Evolutionary conservation across 169 alveolate genomes (phyloP).

Genomic region (Plasmodium ovale): DNA sequence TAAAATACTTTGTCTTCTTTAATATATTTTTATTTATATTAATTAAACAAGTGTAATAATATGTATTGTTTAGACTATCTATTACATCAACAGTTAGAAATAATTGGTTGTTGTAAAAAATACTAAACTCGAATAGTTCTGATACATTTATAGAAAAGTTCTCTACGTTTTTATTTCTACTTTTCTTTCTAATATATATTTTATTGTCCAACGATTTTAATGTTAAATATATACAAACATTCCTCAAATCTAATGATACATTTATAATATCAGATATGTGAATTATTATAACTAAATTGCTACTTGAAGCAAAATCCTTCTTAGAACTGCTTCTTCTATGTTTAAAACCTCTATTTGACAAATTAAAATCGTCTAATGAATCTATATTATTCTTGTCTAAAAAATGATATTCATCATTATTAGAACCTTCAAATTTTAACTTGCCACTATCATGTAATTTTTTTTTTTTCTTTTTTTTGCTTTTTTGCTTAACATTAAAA

Average conservation of each 20-base stretch:
- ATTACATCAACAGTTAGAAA: constrained; percentile 33
- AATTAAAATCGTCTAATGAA: constrained; percentile 13
- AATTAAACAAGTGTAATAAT: constrained; percentile 35
- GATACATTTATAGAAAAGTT: constrained; percentile 50
- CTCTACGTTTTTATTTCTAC: constrained; percentile 23
- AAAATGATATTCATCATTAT: constrained; percentile 3
- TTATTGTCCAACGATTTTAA: constrained; percentile 60
- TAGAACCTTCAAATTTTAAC: background rate
- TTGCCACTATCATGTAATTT: background rate
- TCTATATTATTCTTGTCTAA: constrained; percentile 22
- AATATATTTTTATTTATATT: constrained; percentile 50
- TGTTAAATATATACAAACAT: constrained; percentile 26
- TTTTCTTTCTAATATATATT: constrained; percentile 41
- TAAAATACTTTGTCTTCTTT: constrained; percentile 20
- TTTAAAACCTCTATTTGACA: background rate
- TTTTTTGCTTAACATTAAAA: constrained; percentile 2
- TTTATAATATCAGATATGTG: constrained; percentile 70
- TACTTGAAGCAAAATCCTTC: background rate
- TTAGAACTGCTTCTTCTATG: constrained; percentile 2
- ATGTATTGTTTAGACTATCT: background rate
- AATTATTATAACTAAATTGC: constrained; percentile 13
- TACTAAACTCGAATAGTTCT: constrained; percentile 42
- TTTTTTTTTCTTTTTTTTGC: constrained; percentile 16
- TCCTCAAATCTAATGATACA: constrained; percentile 34
- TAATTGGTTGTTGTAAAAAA: constrained; percentile 5